phyloP scores from a whole-genome alignment of 768 basidiomycete genomes.

The Dendrothele bispora region DNA sequence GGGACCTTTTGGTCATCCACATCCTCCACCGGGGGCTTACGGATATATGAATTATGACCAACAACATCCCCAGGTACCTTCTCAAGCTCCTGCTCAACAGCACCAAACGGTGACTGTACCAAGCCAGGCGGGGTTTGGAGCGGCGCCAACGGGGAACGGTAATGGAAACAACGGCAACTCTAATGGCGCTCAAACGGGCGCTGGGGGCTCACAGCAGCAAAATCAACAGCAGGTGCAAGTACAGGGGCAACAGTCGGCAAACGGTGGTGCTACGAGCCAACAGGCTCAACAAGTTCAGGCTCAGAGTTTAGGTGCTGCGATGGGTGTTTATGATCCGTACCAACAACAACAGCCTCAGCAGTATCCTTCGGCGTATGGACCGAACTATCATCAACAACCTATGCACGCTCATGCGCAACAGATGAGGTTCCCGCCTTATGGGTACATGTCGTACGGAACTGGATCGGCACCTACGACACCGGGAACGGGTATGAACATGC shows the following conservation, averaged over 20 bases:
- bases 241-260: too few species aligned
- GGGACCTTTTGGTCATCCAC: conserved; percentile 1
- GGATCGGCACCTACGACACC: background rate
- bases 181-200: too few species aligned
- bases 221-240: too few species aligned
- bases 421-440: background rate
- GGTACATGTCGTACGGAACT: conserved; percentile 14
- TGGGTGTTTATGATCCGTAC: background rate
- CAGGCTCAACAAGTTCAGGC: too few species aligned
- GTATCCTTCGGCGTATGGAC: background rate
- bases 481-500: too few species aligned
- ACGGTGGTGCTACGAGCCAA: too few species aligned
- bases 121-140: background rate
- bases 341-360: background rate
- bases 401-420: background rate
- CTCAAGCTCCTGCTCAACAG: background rate
- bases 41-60: background rate
- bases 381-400: background rate
- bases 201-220: too few species aligned
- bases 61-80: background rate
- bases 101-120: background rate
- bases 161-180: background rate
- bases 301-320: too few species aligned
- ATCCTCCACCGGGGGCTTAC: too few species aligned
- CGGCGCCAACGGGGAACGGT: background rate